These are phyloP conservation scores for Chimonanthus praecox DNA, from an alignment of 164 flowering plant species.

Conservation along the genomic window DNA sequence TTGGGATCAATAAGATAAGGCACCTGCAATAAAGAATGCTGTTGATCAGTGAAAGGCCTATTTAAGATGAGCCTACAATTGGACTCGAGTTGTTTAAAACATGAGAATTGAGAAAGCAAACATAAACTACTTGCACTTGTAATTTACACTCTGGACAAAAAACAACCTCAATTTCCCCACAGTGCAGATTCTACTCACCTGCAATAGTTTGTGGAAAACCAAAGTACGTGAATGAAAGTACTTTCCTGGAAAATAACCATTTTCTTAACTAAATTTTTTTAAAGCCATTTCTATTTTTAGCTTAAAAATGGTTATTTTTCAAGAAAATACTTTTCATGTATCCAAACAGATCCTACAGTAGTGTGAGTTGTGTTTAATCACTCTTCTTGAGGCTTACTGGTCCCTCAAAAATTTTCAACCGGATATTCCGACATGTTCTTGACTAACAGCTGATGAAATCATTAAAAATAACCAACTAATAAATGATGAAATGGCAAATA, in stretches of 20 bases:
- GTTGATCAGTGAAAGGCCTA: neutral
- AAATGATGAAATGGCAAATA: neutral
- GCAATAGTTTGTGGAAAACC: neutral
- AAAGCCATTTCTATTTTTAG: too few species aligned
- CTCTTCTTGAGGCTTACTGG: neutral
- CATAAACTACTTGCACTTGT: neutral
- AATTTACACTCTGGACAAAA: neutral
- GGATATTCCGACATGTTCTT: too few species aligned
- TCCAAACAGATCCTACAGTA: too few species aligned
- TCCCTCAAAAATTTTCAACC: too few species aligned
- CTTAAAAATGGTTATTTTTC: too few species aligned
- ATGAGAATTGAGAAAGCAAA: neutral
- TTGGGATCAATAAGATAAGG: conserved; percentile 71
- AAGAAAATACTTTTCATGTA: too few species aligned
- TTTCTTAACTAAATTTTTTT: too few species aligned
- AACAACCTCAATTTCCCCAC: neutral
- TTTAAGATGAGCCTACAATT: neutral
- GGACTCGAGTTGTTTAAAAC: neutral
- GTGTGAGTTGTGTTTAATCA: neutral
- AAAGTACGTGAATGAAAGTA: too few species aligned
- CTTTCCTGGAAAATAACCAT: too few species aligned
- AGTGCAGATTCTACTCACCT: neutral
- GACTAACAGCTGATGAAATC: too few species aligned
- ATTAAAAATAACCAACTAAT: too few species aligned
- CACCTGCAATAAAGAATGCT: conserved; percentile 36